Base-by-base conservation (phyloP, 768 basidiomycete species). In the Mycena vulgaris region DNA sequence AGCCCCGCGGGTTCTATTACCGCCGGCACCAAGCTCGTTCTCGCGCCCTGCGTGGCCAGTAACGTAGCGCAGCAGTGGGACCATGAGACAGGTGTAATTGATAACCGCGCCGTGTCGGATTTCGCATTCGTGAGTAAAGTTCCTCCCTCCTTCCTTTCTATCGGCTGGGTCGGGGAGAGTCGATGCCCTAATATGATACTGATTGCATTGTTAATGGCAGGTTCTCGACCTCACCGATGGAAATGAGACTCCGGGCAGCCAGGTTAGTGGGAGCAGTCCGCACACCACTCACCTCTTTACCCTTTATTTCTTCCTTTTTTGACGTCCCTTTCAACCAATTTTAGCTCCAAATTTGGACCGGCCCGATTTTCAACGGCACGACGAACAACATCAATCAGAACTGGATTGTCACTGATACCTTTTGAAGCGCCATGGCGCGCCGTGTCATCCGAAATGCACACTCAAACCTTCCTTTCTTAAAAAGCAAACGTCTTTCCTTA, bases 331-430 rank as follows among this genome's bases (percentile, higher is more conserved):
- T 21, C 19, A 19, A 40, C 39, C 35, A 39, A 58, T 27, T 58
- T 42, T 28, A 58, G 56, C 56, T 58, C 40, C 56, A 58, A 58
- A 39, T 58, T 27, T 40, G 56, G 39, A 37, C 39, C 27, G 39
- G 37, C 40, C 56, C 56, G 56, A 39, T 58, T 42, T 58, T 58
- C 37, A 58, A 39, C 39, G 56, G 56, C 35, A 42, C 56, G 25
- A 42, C 40, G 35, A 42, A 42, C 37, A 58, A 58, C 39, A 40
- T 42, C 23, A 58, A 58, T 23, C 56, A 58, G 19, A 42, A 58
- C 35, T 58, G 56, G 56, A 58, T 58, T 58, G 56, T 58, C 56
- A 58, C 56, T 39, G 27, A 42, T 55, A 55, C n/a, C n/a, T 55
- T 55, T 35, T 55, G 52, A 55, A 55, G 1, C 49, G 49, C 49